These are phyloP conservation scores for Kluyveromyces dobzhanskii DNA, from an alignment of 805 yeast species.

Conservation along the genomic window DNA sequence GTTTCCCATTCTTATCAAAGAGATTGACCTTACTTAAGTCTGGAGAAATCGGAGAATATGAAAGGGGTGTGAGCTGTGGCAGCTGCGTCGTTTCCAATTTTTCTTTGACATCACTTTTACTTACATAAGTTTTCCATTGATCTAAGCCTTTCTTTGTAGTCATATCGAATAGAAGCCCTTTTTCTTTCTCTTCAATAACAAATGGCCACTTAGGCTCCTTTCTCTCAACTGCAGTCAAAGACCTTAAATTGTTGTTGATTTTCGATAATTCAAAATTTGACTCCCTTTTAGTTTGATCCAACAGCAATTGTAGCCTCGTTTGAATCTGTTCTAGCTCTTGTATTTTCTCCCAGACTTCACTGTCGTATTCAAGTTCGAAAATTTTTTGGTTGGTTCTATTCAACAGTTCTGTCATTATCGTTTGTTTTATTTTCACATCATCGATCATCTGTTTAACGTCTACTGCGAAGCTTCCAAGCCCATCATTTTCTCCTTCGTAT, in stretches of 20 bases:
- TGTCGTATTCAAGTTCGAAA: slow-evolving; percentile 2
- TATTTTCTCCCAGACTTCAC: slow-evolving; percentile 1
- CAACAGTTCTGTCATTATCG: not conserved
- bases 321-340: not conserved
- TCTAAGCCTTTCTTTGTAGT: slow-evolving; percentile 9
- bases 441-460: not conserved
- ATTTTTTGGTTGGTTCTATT: not conserved
- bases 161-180: slow-evolving; percentile 8
- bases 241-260: slow-evolving; percentile 1
- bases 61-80: not conserved
- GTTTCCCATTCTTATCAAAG: slow-evolving; percentile 33
- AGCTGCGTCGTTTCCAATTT: slow-evolving; percentile 1
- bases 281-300: not conserved
- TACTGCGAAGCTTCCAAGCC: no score
- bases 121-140: slow-evolving; percentile 7
- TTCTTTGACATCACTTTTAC: not conserved
- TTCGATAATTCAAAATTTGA: not conserved
- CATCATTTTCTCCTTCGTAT: no score
- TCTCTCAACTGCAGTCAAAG: slow-evolving; percentile 6
- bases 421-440: not conserved
- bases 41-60: slow-evolving; percentile 2
- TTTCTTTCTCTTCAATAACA: slow-evolving; percentile 10
- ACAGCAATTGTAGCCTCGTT: slow-evolving; percentile 1
- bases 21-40: slow-evolving; percentile 4
- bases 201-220: slow-evolving; percentile 16